Percentiles rank a stretch among this genome's conserved stretches.
These are phyloP conservation scores for Lobosporangium transversale DNA, from an alignment of 192 early-diverging fungal species.

Conservation along the genomic window DNA sequence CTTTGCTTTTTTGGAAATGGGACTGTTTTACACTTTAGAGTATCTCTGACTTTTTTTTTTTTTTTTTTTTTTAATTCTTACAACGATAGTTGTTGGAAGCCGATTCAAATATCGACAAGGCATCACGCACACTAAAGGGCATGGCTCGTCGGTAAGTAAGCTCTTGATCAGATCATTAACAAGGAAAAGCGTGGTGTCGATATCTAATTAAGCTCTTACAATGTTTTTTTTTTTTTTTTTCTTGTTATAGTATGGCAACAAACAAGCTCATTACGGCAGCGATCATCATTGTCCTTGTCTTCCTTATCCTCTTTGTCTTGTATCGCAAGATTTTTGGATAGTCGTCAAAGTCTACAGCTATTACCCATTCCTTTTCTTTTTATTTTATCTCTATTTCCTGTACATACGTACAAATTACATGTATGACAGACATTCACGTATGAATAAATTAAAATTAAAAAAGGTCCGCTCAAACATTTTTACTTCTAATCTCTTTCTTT, in stretches of 20 bases:
- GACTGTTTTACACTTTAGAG: no score
- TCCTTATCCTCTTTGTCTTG: constrained; percentile 86
- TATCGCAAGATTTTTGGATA: constrained; percentile 74
- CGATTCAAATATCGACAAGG: constrained; percentile 74
- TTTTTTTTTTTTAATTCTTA: background rate
- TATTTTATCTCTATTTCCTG: no score
- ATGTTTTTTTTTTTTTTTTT: background rate
- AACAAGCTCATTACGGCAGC: constrained; percentile 90
- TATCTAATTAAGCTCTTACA: background rate
- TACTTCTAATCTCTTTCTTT: no score
- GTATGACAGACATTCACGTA: no score
- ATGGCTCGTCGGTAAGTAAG: constrained; percentile 78
- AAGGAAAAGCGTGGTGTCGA: no score
- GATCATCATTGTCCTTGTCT: constrained; percentile 82
- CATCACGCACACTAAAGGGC: constrained; percentile 71
- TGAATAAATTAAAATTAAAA: no score
- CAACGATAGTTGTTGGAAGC: constrained; percentile 78
- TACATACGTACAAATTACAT: no score
- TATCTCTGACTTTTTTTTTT: background rate
- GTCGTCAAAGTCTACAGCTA: constrained; percentile 3
- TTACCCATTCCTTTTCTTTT: no score
- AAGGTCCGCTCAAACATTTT: no score
- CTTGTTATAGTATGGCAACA: constrained; percentile 73
- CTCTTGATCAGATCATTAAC: no score
- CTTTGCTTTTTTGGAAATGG: background rate